These are phyloP conservation scores for Escallonia rubra DNA, from an alignment of 129 eudicot genomes.

Conservation along the genomic window DNA sequence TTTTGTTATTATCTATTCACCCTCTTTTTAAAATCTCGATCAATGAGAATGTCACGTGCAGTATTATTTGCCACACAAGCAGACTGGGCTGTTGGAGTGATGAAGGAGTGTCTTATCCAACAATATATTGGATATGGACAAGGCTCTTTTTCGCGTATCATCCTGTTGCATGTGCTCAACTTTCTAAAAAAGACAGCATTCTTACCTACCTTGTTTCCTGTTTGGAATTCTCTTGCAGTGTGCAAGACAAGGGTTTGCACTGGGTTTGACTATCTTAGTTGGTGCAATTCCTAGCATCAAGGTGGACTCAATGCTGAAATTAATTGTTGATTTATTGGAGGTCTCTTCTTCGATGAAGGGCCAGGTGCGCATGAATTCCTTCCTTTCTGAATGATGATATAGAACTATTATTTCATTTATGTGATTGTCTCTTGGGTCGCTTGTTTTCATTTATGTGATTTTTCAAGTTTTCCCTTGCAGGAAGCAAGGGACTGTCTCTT, in stretches of 20 bases:
- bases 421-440: conserved; percentile 65
- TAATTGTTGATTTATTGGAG: conserved; percentile 69
- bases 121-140: too few relatives aligned
- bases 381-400: background rate
- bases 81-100: too few relatives aligned
- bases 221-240: conserved; percentile 50
- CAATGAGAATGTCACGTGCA: too few relatives aligned
- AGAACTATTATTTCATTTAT: background rate
- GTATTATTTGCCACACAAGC: too few relatives aligned
- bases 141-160: too few relatives aligned
- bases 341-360: conserved; percentile 94
- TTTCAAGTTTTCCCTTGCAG: conserved; percentile 30
- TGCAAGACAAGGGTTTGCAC: conserved; percentile 99
- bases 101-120: too few relatives aligned
- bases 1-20: too few relatives aligned
- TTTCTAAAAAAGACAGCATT: background rate
- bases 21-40: too few relatives aligned
- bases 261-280: conserved; percentile 71
- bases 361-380: conserved; percentile 51
- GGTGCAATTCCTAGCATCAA: conserved; percentile 51
- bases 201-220: conserved; percentile 8
- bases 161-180: background rate
- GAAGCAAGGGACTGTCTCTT: conserved; percentile 83
- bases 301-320: conserved; percentile 68
- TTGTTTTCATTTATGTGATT: conserved; percentile 35